Percentiles rank a stretch among this genome's conserved stretches.
Conservation (phyloP, 1,284 basidiomycete species). For the Agroathelia rolfsii region DNA sequence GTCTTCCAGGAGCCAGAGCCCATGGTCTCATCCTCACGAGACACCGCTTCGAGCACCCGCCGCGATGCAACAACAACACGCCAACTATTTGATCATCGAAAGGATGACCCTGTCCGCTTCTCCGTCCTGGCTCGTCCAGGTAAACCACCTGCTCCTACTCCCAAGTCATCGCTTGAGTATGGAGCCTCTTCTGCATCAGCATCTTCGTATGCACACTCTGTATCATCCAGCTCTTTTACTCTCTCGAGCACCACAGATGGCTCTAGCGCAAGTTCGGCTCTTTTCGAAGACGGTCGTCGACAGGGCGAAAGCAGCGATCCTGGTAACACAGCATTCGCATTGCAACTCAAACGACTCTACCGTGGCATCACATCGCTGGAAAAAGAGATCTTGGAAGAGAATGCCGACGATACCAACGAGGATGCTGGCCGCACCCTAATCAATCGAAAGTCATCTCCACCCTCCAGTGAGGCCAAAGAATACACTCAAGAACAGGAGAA, state of each 20-base stretch:
- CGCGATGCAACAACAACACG: conserved; percentile 29
- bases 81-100: conserved; percentile 75
- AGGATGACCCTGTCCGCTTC: conserved; percentile 80
- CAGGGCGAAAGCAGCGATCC: conserved; percentile 39
- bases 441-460: conserved; percentile 33
- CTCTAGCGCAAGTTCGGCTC: conserved; percentile 57
- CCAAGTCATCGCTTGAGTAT: conserved; percentile 56
- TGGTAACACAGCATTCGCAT: conserved; percentile 57
- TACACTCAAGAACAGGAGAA: conserved; percentile 55
- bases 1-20: conserved; percentile 49
- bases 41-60: conserved; percentile 21
- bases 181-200: conserved; percentile 69
- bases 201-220: conserved; percentile 66
- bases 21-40: conserved; percentile 20
- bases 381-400: conserved; percentile 57
- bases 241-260: conserved; percentile 68
- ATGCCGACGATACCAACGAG: conserved; percentile 37
- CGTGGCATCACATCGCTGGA: conserved; percentile 67
- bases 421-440: conserved; percentile 45
- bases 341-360: conserved; percentile 75
- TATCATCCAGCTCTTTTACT: conserved; percentile 64
- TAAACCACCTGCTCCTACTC: conserved; percentile 34
- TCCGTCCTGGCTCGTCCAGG: conserved; percentile 46
- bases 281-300: conserved; percentile 38
- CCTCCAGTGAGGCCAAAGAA: conserved; percentile 22